Evolutionary conservation across 2,329 filamentous ascomycete species (phyloP).

Genomic region (Ophiostoma fasciatum): DNA sequence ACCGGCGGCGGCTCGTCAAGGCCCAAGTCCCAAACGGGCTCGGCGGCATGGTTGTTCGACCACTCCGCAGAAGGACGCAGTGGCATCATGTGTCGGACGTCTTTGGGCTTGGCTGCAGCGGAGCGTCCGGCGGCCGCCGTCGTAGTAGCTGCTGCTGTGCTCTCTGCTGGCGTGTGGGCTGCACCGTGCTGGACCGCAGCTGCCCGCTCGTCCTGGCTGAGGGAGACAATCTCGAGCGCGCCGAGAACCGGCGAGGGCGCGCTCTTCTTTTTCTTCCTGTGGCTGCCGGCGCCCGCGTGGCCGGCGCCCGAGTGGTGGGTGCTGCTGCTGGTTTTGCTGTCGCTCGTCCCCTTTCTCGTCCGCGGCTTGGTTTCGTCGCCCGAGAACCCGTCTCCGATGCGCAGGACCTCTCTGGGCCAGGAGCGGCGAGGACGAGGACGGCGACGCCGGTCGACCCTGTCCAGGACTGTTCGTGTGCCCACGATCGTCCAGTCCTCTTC

Average conservation of each 20-base stretch:
- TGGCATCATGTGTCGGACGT: no score
- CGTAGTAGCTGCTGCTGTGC: no score
- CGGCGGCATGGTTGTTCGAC: no score
- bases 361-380: conserved; percentile 7
- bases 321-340: conserved; percentile 1
- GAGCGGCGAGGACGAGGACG: background rate
- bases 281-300: background rate
- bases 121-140: no score
- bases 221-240: conserved; percentile 6
- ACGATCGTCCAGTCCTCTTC: background rate
- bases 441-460: background rate
- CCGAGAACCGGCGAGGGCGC: conserved; percentile 4
- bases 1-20: no score
- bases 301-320: background rate
- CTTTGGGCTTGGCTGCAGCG: no score
- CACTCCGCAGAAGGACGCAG: no score
- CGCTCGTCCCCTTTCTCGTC: background rate
- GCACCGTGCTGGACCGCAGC: no score
- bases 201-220: conserved; percentile 3
- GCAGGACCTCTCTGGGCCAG: background rate
- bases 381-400: conserved; percentile 11
- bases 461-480: background rate
- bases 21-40: no score
- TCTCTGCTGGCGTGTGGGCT: no score
- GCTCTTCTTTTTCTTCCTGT: conserved; percentile 1